Base-by-base conservation (phyloP, 2,329 filamentous ascomycete genomes). In the Aspergillus sp. region DNA sequence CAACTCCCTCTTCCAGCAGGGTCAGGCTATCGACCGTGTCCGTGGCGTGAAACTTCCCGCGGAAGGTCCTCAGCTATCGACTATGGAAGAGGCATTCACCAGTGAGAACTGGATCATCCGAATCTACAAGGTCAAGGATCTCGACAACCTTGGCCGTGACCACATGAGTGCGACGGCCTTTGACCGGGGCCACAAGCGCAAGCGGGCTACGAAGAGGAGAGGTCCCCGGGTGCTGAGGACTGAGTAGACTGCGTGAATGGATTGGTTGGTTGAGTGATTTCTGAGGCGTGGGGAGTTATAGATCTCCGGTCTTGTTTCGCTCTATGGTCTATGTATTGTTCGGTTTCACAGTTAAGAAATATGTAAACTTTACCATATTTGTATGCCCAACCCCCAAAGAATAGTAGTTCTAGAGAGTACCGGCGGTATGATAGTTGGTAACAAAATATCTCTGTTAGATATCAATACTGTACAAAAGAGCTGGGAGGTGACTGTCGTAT, bases 91-190 rank as follows among this genome's bases (percentile, higher is more conserved):
- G 73, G 93, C 93, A 7, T 98, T 94, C 69, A 98, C 94, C 46
- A 95, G 88, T 63, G 93, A 98, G 77, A 98, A 98, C 79, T 98
- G 93, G 93, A 98, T 98, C 69, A 97, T 98, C 66, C 81, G 93
- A 54, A 96, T 98, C 64, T 98, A 96, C 79, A 98, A 98, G 79
- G 93, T 98, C 73, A 98, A 98, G 76, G 90, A 95, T 61, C 82
- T 96, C 49, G 93, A 98, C 74, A 97, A 97, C 68, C 77, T 98
- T 55, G 91, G 89, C 46, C 82, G 93, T 66, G 88, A 95, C 60
- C 91, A 96, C 65, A 80, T 80, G 54, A 78, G 73, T 56, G 81
- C 79, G 1, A 71, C 73, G 43, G 68, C 72, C 39, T 73, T 76
- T 60, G 74, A 77, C 47, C 71, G 71, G 44, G 75, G 74, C 19